phyloP scores from a whole-genome alignment of 2,329 filamentous ascomycete species.

The Epichloe uncinata region DNA sequence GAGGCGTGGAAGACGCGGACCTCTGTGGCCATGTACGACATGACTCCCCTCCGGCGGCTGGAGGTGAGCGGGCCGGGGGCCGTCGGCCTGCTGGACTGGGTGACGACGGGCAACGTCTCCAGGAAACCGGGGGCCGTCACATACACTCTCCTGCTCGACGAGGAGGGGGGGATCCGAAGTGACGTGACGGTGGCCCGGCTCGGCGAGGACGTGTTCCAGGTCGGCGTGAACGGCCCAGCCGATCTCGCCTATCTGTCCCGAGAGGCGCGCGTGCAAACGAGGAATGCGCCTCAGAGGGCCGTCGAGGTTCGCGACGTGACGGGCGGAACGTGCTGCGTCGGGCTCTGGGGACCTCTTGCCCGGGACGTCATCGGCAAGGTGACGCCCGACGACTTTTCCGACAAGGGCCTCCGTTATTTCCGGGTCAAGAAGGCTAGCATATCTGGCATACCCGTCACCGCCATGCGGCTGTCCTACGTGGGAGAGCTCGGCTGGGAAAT shows the following conservation, averaged over 20 bases:
- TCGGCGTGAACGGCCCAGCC: slow-evolving; percentile 41
- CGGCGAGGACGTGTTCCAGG: slow-evolving; percentile 34
- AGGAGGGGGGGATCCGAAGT: slow-evolving; percentile 39
- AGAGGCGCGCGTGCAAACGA: slow-evolving; percentile 36
- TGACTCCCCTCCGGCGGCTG: slow-evolving; percentile 45
- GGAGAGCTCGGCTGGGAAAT: slow-evolving; percentile 52
- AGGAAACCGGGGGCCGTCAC: slow-evolving; percentile 35
- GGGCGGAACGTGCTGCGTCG: slow-evolving; percentile 44
- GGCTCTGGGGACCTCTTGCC: slow-evolving; percentile 47
- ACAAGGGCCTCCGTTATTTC: slow-evolving; percentile 35
- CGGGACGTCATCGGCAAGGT: slow-evolving; percentile 34
- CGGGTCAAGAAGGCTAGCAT: slow-evolving; percentile 34
- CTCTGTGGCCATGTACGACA: slow-evolving; percentile 47
- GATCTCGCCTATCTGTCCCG: slow-evolving; percentile 40
- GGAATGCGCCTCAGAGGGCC: slow-evolving; percentile 25
- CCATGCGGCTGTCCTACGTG: slow-evolving; percentile 44
- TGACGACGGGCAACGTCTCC: slow-evolving; percentile 37
- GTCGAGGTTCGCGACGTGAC: slow-evolving; percentile 46
- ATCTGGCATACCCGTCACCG: slow-evolving; percentile 41
- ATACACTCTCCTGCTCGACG: slow-evolving; percentile 43
- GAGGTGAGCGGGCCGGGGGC: slow-evolving; percentile 46
- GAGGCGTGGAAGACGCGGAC: slow-evolving; percentile 55
- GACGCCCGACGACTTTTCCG: slow-evolving; percentile 31
- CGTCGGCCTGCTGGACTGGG: slow-evolving; percentile 36
- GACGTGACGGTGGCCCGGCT: slow-evolving; percentile 44